Percentiles rank a stretch among this genome's conserved stretches.
phyloP scores from a whole-genome alignment of 75 land plant genomes.

The Selaginella tamariscina region DNA sequence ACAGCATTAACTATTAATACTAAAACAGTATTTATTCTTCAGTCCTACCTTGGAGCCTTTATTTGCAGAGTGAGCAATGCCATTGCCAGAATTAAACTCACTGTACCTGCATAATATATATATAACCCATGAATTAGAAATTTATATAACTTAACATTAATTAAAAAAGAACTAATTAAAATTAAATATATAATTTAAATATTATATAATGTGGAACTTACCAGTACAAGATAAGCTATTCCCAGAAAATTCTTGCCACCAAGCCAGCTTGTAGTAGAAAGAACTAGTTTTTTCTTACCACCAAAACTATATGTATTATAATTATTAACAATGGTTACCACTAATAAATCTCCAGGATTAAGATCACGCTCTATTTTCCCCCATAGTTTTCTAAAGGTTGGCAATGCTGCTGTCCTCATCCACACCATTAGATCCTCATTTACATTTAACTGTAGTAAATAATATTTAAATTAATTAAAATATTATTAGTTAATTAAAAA shows the following conservation, averaged over 20 bases:
- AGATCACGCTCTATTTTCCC: conserved; percentile 62
- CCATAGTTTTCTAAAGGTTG: conserved; percentile 64
- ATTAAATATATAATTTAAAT: too few species aligned
- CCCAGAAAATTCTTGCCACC: conserved; percentile 56
- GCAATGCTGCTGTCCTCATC: conserved; percentile 84
- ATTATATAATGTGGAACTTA: conserved; percentile 38
- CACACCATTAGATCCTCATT: conserved; percentile 59
- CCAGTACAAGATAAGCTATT: conserved; percentile 59
- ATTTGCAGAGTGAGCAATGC: conserved; percentile 17
- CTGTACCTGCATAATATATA: conserved; percentile 50
- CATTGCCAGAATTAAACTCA: conserved; percentile 47
- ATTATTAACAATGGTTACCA: conserved; percentile 34
- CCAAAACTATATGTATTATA: conserved; percentile 71
- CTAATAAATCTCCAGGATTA: conserved; percentile 22
- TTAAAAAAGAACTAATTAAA: too few species aligned
- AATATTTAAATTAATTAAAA: neutral
- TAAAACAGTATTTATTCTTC: neutral
- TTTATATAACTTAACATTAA: too few species aligned
- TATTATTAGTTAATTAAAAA: neutral
- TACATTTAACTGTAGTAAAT: conserved; percentile 36
- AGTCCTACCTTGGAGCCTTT: conserved; percentile 20
- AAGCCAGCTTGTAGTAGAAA: conserved; percentile 74
- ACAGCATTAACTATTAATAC: neutral
- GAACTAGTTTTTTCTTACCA: conserved; percentile 62
- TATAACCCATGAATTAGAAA: too few species aligned